A percentile compares a stretch with the other conserved stretches of the same genome.
Evolutionary conservation across 345 rosid genomes (phyloP).

Genomic region (Syzygium oleosum): DNA sequence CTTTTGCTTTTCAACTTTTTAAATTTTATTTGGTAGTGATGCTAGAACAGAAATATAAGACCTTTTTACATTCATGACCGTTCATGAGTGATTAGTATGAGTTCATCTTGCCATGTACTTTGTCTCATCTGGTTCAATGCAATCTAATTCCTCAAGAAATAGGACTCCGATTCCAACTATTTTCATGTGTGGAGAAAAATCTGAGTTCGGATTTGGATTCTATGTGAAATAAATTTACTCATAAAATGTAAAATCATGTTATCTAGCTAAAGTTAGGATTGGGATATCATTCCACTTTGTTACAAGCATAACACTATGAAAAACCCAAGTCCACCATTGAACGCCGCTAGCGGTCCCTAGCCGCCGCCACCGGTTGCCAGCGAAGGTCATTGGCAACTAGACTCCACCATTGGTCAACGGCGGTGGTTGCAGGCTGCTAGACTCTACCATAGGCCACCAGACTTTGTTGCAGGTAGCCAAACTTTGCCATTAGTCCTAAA

Average conservation of each 20-base stretch:
- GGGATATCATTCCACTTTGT: too few species aligned
- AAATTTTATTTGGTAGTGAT: too few species aligned
- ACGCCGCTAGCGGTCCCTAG: accelerated
- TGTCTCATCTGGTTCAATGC: not conserved
- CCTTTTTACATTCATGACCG: too few species aligned
- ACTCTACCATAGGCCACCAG: too few species aligned
- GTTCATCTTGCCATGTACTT: not conserved
- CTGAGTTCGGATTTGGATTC: not conserved
- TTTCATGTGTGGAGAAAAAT: not conserved
- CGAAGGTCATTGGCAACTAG: too few species aligned
- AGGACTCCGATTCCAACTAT: not conserved
- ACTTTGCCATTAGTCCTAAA: too few species aligned
- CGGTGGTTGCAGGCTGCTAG: not conserved
- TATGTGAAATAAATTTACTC: not conserved
- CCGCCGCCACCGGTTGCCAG: too few species aligned
- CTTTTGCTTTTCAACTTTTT: too few species aligned
- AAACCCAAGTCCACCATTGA: too few species aligned
- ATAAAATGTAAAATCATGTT: not conserved
- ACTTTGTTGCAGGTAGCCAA: too few species aligned
- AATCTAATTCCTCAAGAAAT: not conserved
- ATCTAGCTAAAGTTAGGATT: not conserved
- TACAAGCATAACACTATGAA: too few species aligned
- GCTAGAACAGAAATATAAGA: too few species aligned
- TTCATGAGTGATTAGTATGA: not conserved
- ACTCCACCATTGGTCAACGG: accelerated